Evolutionary conservation across 106 monocot species (phyloP).

Genomic region (Acorus calamus): DNA sequence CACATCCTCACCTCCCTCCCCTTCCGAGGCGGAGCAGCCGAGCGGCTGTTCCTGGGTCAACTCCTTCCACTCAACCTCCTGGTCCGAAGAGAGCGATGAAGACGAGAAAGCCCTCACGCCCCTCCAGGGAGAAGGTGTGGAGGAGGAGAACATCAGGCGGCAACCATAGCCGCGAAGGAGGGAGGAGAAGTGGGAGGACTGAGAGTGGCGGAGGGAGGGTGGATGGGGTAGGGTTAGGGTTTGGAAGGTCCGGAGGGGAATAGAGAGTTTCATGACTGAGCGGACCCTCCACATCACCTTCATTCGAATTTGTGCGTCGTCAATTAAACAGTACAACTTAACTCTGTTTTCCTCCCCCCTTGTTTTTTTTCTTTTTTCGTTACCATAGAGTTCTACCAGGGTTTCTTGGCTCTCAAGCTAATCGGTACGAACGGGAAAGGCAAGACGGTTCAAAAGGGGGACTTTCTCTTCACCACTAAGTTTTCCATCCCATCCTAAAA

Average conservation of each 20-base stretch:
- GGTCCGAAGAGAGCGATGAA: constrained; percentile 19
- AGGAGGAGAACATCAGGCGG: constrained; percentile 3
- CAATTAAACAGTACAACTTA: no score
- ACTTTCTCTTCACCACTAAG: no score
- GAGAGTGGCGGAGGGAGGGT: constrained; percentile 4
- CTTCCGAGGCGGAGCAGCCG: constrained; percentile 24
- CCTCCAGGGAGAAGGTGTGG: not conserved
- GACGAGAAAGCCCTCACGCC: constrained; percentile 8
- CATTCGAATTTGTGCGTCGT: no score
- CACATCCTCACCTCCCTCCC: constrained; percentile 43
- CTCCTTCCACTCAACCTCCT: constrained; percentile 32
- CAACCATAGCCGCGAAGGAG: not conserved
- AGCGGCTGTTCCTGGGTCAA: constrained; percentile 11
- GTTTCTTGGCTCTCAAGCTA: no score
- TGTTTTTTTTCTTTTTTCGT: no score
- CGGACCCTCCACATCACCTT: no score
- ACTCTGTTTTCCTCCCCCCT: no score
- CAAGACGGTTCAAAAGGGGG: no score
- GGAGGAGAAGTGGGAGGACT: not conserved
- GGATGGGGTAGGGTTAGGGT: constrained; percentile 19
- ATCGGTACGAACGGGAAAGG: no score
- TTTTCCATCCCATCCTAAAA: no score
- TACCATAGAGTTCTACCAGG: no score
- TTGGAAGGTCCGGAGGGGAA: constrained; percentile 17
- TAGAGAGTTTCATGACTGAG: no score